Conservation (phyloP, 305 asterid genomes). For the Fraxinus sp. region DNA sequence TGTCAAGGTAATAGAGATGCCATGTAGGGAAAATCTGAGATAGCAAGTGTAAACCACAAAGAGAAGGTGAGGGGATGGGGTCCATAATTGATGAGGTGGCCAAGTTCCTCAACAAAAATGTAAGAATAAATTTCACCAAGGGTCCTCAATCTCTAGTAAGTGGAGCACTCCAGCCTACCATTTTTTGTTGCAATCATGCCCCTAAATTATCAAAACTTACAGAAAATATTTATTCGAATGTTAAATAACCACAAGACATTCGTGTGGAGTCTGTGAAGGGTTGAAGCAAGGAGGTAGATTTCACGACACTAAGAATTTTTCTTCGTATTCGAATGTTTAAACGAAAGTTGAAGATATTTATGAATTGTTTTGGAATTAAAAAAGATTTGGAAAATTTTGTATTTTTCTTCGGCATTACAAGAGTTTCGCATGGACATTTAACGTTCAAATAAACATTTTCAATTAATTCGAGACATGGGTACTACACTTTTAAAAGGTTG, state of each 20-base stretch:
- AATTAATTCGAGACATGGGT: background rate
- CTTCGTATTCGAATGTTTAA: background rate
- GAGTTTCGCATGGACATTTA: background rate
- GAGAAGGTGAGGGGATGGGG: no score
- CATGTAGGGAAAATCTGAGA: background rate
- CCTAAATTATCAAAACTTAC: background rate
- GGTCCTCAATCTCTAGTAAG: background rate
- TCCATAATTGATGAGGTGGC: background rate
- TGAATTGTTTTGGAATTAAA: background rate
- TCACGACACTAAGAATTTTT: background rate
- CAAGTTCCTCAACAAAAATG: background rate
- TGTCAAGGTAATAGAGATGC: background rate
- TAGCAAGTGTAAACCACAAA: background rate
- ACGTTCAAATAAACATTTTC: background rate
- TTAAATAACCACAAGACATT: background rate
- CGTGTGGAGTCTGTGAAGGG: background rate
- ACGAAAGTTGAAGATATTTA: background rate
- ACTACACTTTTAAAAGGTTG: background rate
- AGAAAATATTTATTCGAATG: background rate
- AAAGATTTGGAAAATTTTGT: no score
- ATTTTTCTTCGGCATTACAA: background rate
- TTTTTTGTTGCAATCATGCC: background rate
- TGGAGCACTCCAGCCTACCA: background rate
- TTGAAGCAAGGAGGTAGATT: background rate
- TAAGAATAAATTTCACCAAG: background rate